These are phyloP conservation scores for Chaetomium olivaceum DNA, from an alignment of 2,329 filamentous ascomycete genomes.

Conservation along the genomic window DNA sequence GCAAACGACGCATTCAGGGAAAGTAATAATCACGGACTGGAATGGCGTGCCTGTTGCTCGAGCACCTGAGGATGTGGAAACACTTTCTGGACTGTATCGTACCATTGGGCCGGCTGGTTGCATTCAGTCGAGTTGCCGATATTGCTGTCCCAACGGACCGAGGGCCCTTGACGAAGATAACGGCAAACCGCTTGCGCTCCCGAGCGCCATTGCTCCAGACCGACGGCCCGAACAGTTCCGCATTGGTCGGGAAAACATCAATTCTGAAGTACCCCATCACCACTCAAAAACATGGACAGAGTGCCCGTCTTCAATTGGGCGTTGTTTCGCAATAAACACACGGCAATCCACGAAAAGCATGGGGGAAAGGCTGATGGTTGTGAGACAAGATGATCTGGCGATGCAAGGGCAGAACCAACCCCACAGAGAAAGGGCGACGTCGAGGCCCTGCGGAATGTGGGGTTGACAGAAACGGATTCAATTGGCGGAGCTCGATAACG, in stretches of 20 bases:
- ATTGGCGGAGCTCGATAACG: not conserved
- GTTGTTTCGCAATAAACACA: not conserved
- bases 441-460: not conserved
- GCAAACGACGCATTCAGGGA: conserved; percentile 2
- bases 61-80: conserved; percentile 3
- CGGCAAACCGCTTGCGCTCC: not conserved
- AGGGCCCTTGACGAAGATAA: not conserved
- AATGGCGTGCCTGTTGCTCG: conserved; percentile 3
- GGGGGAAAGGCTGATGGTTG: not conserved
- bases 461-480: not conserved
- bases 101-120: conserved; percentile 6
- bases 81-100: not conserved
- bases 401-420: not conserved
- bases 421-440: not conserved
- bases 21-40: conserved; percentile 15
- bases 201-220: not conserved
- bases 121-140: conserved; percentile 18
- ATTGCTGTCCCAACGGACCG: conserved; percentile 17
- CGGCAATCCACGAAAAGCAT: not conserved
- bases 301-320: not conserved
- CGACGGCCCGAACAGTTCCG: not conserved
- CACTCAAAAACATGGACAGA: too few relatives aligned
- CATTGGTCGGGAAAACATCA: not conserved
- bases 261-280: not conserved
- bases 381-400: not conserved